Base-by-base conservation (phyloP, 2,329 filamentous ascomycete genomes). In the Xylaria sp. region DNA sequence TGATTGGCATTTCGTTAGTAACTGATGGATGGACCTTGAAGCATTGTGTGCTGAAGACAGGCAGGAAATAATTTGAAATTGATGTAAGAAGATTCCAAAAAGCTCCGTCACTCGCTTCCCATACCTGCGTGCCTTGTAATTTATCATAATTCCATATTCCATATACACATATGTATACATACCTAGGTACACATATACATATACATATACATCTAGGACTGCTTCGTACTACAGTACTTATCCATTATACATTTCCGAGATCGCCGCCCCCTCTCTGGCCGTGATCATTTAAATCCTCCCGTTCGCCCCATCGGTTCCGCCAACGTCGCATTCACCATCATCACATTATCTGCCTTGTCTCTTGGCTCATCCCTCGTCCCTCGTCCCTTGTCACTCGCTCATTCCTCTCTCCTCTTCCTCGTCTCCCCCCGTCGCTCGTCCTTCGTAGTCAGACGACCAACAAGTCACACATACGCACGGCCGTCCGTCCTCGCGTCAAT, bases 31-130 rank as follows among this genome's bases (percentile, higher is more conserved):
- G 51, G 60, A 68, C 60, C 60, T 60, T 64, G 65, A 60, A 50
- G 21, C 10, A 3, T 3, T 13, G n/a, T n/a, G 5, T 25, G 32
- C 32, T 25, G 12, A 1, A 57, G 53, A 42, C 50, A 21, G 32
- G 48, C 44, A 5, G 18, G 25, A 48, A 55, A 60, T 25, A 60
- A 69, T 69, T 69, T 69, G 55, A 69, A 67, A 69, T 69, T 35
- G 37, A n/a, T 58, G 55, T 67, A n/a, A 53, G 9, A 69, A 53
- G 64, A 69, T 69, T 69, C 67, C 67, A 66, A 63, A 69, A 66
- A 64, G 32, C 42, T 42, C 62, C 16, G 27, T 37, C 8, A 47
- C 3, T 47, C 35, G 50, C 50, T 37, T 13, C n/a, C 13, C 9
- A 9, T 37, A n/a, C 54, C 48, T 37, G 21, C 54, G 18, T 44